Evolutionary conservation across 768 basidiomycete genomes (phyloP).

Genomic region (Gymnopilus dilepis): DNA sequence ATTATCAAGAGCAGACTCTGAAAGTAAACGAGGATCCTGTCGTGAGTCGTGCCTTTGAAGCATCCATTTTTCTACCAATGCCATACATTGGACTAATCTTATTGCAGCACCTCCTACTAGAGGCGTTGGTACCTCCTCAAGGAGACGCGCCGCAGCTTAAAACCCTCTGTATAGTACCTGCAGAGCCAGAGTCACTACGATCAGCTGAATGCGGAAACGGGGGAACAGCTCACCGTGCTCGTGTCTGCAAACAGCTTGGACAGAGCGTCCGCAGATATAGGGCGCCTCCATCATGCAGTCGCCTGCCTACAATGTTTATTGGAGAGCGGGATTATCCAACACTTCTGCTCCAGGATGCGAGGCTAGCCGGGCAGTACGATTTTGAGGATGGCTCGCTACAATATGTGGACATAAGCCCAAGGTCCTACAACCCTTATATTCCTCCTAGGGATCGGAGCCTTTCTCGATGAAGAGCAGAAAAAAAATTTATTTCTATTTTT

Average conservation of each 20-base stretch:
- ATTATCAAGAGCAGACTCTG: not conserved
- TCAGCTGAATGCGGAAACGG: not conserved
- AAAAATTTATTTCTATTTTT: too few species aligned
- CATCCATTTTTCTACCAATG: too few species aligned
- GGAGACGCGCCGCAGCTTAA: not conserved
- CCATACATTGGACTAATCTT: not conserved
- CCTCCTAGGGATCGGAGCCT: too few species aligned
- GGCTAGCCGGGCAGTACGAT: too few species aligned
- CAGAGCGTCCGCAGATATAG: not conserved
- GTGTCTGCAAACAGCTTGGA: not conserved
- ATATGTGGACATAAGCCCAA: too few species aligned
- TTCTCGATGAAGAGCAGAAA: too few species aligned
- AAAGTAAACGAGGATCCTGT: not conserved
- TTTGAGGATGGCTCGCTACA: too few species aligned
- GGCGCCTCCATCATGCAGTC: not conserved
- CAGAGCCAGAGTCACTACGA: not conserved
- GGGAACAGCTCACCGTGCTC: not conserved
- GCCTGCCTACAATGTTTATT: slow-evolving; percentile 3
- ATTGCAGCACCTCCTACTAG: not conserved
- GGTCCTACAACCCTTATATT: too few species aligned
- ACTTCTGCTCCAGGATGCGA: too few species aligned
- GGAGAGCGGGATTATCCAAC: too few species aligned
- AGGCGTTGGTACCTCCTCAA: not conserved
- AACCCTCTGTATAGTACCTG: not conserved
- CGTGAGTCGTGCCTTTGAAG: not conserved